Conservation (phyloP, 2,329 filamentous ascomycete genomes). For the Fusarium tjaetaba region DNA sequence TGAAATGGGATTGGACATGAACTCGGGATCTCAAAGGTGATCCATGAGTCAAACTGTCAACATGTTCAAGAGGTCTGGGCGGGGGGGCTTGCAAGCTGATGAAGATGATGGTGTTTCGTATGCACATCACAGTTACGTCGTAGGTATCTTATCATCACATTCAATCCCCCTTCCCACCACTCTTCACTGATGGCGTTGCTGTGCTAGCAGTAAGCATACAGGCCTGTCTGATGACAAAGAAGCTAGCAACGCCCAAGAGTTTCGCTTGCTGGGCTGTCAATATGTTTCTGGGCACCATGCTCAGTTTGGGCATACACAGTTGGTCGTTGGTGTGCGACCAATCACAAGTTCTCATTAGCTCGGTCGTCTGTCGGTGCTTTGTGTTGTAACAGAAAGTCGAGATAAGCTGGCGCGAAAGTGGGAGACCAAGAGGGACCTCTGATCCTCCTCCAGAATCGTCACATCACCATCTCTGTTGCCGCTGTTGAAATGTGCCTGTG, state of each 20-base stretch:
- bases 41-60: constrained; percentile 3
- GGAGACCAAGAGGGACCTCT: not conserved
- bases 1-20: constrained; percentile 9
- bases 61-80: not conserved
- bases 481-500: constrained; percentile 14
- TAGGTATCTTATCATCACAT: constrained; percentile 17
- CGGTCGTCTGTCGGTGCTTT: constrained; percentile 2
- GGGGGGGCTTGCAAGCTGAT: not conserved
- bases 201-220: constrained; percentile 15
- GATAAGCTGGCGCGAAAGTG: not conserved
- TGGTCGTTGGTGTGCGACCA: constrained; percentile 10
- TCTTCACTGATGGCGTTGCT: constrained; percentile 8
- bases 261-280: not conserved
- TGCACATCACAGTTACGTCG: constrained; percentile 17
- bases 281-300: not conserved
- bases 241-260: constrained; percentile 7
- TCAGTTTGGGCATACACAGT: not conserved
- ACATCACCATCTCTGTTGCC: constrained; percentile 7
- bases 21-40: not conserved
- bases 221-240: constrained; percentile 27
- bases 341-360: not conserved
- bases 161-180: constrained; percentile 14
- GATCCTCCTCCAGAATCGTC: not conserved
- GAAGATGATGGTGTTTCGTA: constrained; percentile 3
- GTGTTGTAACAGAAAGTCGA: not conserved